A percentile compares a stretch with the other conserved stretches of the same genome.
phyloP scores from a whole-genome alignment of 2,329 filamentous ascomycete genomes.

The Aspergillus transmontanensis region DNA sequence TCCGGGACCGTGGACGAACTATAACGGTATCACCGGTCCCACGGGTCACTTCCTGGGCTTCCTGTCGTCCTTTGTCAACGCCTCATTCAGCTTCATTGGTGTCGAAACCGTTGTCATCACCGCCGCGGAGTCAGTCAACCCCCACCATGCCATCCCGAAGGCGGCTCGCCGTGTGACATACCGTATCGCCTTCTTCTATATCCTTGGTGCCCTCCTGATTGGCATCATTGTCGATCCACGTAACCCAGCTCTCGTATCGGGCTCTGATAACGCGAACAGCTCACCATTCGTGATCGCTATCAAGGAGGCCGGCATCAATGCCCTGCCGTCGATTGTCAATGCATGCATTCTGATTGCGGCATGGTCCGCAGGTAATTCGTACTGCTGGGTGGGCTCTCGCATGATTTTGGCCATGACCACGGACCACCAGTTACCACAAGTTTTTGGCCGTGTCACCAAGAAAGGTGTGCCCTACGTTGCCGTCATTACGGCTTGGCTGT shows the following conservation, averaged over 20 bases:
- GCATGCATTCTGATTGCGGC: conserved; percentile 41
- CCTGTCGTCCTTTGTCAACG: conserved; percentile 43
- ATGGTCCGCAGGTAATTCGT: conserved; percentile 46
- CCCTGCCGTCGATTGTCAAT: conserved; percentile 38
- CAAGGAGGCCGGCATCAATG: conserved; percentile 35
- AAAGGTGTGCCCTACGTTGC: conserved; percentile 60
- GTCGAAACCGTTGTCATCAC: conserved; percentile 45
- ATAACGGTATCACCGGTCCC: conserved; percentile 32
- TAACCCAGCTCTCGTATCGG: conserved; percentile 24
- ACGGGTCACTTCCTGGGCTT: conserved; percentile 40
- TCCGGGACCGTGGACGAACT: conserved; percentile 36
- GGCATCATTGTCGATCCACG: conserved; percentile 32
- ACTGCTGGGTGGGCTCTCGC: conserved; percentile 57
- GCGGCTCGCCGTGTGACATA: conserved; percentile 44
- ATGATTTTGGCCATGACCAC: conserved; percentile 63
- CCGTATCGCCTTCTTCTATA: conserved; percentile 44
- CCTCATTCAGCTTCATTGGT: conserved; percentile 45
- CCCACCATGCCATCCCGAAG: conserved; percentile 43
- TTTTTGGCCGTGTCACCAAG: conserved; percentile 57
- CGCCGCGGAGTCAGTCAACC: conserved; percentile 44
- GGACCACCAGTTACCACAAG: conserved; percentile 59
- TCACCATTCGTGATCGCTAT: conserved; percentile 42
- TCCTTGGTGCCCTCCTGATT: conserved; percentile 33
- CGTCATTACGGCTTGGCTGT: conserved; percentile 58
- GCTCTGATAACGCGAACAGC: conserved; percentile 32